These are phyloP conservation scores for Rubroshorea leprosula DNA, from an alignment of 345 rosid genomes.

Conservation along the genomic window DNA sequence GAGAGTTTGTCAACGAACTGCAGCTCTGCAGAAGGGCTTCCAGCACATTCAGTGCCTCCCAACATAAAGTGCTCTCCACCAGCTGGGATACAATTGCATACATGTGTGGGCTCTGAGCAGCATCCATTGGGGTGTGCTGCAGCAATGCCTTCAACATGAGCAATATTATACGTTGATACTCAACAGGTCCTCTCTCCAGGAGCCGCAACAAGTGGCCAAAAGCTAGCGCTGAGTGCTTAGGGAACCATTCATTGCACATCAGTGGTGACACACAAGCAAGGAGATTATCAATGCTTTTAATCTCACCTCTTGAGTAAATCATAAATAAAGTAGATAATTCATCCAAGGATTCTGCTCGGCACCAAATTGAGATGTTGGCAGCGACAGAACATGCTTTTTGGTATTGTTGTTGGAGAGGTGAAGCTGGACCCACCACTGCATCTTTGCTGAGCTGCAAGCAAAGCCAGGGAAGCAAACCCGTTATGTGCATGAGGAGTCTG, in stretches of 20 bases:
- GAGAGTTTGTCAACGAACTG: constrained; percentile 66
- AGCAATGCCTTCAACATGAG: constrained; percentile 93
- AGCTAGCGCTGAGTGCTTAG: constrained; percentile 93
- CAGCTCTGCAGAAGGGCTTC: constrained; percentile 98
- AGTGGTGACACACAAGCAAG: constrained; percentile 85
- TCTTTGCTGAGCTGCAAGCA: constrained; percentile 86
- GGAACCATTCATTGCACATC: constrained; percentile 88
- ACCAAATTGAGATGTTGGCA: constrained; percentile 73
- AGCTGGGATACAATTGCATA: constrained; percentile 93
- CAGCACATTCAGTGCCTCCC: constrained; percentile 90
- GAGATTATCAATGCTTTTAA: constrained; percentile 70
- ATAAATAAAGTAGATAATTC: constrained; percentile 69
- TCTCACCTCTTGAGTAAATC: constrained; percentile 71
- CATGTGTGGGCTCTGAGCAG: constrained; percentile 96
- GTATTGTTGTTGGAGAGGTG: constrained; percentile 79
- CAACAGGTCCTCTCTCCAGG: constrained; percentile 91
- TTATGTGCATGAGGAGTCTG: constrained; percentile 93
- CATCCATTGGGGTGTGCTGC: constrained; percentile 96
- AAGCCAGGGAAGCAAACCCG: constrained; percentile 96
- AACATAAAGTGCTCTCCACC: constrained; percentile 89
- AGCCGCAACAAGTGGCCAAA: constrained; percentile 89
- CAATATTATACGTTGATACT: constrained; percentile 84
- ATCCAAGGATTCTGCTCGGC: constrained; percentile 68
- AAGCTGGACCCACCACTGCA: constrained; percentile 46
- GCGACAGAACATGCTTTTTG: constrained; percentile 92